These are phyloP conservation scores for Saccharomyces cerevisiae DNA, from an alignment of 805 yeast species.

Conservation along the genomic window DNA sequence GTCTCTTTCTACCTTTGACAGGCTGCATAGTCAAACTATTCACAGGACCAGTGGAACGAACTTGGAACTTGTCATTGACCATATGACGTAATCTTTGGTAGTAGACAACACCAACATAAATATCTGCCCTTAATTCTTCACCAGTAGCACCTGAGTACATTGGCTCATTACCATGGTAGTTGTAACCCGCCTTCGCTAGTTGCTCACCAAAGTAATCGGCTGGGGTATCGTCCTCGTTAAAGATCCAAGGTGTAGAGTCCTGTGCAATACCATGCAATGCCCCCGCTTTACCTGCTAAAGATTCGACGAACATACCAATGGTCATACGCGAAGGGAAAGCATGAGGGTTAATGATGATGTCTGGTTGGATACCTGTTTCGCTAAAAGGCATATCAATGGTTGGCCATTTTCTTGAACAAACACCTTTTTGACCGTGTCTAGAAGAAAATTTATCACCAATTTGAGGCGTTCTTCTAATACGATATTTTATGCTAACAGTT, in stretches of 20 bases:
- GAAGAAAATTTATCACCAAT: conserved; percentile 98
- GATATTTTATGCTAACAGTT: conserved; percentile 74
- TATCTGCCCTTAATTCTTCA: conserved; percentile 92
- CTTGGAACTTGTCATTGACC: conserved; percentile 99
- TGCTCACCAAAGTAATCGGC: conserved; percentile 98
- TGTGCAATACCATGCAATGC: conserved; percentile 96
- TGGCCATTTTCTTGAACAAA: conserved; percentile 97
- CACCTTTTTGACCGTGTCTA: conserved; percentile 98
- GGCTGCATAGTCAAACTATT: conserved; percentile 98
- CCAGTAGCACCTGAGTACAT: conserved; percentile 98
- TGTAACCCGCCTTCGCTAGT: conserved; percentile 77
- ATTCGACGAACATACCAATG: conserved; percentile 98
- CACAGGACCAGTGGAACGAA: conserved; percentile 97
- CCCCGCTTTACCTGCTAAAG: conserved; percentile 98
- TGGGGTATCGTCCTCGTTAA: conserved; percentile 86
- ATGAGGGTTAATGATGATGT: conserved; percentile 94
- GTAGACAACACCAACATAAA: conserved; percentile 93
- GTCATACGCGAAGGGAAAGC: conserved; percentile 99
- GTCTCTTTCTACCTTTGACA: conserved; percentile 96
- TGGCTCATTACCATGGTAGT: conserved; percentile 97
- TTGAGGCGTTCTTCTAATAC: conserved; percentile 84
- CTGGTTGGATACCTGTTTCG: conserved; percentile 95
- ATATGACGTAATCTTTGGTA: conserved; percentile 97
- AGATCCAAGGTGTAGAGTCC: conserved; percentile 94
- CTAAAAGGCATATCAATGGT: conserved; percentile 93